Conservation (phyloP, 768 basidiomycete genomes). For the Lepiota venenata region DNA sequence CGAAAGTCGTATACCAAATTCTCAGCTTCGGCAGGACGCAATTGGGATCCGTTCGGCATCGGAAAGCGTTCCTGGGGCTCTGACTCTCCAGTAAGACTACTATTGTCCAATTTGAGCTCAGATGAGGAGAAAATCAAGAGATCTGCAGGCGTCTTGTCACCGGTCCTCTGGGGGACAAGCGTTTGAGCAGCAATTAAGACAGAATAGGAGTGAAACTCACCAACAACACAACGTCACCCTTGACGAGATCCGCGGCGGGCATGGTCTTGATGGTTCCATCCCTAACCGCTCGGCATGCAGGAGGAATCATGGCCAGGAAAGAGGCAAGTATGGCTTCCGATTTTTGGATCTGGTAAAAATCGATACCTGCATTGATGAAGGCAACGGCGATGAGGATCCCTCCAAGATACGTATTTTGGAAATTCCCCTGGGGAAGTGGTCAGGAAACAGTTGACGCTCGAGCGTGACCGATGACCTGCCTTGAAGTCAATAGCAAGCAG, state of each 20-base stretch:
- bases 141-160: constrained; percentile 73
- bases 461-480: constrained; percentile 24
- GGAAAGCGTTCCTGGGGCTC: constrained; percentile 62
- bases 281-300: constrained; percentile 60
- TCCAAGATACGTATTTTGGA: constrained; percentile 65
- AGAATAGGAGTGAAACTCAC: constrained; percentile 28
- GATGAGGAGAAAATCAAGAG: constrained; percentile 54
- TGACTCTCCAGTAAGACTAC: constrained; percentile 67
- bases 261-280: constrained; percentile 51
- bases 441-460: constrained; percentile 9
- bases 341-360: constrained; percentile 72
- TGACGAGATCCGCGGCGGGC: constrained; percentile 60
- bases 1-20: constrained; percentile 42
- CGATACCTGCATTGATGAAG: constrained; percentile 67
- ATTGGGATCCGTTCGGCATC: constrained; percentile 39
- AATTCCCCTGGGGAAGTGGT: constrained; percentile 41
- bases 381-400: constrained; percentile 66
- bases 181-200: not conserved
- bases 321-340: constrained; percentile 71
- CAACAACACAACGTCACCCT: constrained; percentile 62
- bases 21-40: constrained; percentile 59
- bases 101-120: constrained; percentile 70
- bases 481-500: constrained; percentile 61
- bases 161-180: constrained; percentile 41
- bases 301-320: constrained; percentile 73